Conservation (phyloP, 202 grass and related monocot species). For the Thinopyrum obtusiflorum region DNA sequence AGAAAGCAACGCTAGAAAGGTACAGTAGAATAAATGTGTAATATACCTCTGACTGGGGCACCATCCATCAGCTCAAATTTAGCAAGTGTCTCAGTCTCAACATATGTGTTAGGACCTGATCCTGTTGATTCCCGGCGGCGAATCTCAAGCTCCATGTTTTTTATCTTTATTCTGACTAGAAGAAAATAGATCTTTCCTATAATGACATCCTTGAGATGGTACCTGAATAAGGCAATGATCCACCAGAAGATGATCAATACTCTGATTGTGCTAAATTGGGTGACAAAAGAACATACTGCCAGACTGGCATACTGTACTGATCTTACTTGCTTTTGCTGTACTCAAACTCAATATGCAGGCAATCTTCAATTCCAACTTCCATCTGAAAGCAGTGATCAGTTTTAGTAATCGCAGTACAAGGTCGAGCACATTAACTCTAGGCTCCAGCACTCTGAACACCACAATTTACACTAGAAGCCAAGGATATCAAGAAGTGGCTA, state of each 20-base stretch:
- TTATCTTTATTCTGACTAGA: constrained; percentile 97
- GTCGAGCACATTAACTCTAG: not conserved
- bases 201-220: constrained; percentile 98
- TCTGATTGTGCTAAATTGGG: not conserved
- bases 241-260: constrained; percentile 10
- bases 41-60: constrained; percentile 92
- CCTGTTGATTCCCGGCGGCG: constrained; percentile 86
- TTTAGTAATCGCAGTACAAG: not conserved
- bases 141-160: constrained; percentile 97
- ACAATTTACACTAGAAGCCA: not conserved
- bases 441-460: not conserved
- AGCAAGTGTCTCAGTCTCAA: constrained; percentile 96
- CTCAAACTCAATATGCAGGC: constrained; percentile 95
- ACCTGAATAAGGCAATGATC: constrained; percentile 51
- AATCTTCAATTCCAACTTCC: constrained; percentile 99
- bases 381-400: constrained; percentile 48
- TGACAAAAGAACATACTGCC: not conserved
- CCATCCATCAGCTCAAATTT: constrained; percentile 99
- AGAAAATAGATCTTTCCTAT: constrained; percentile 99
- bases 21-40: not conserved
- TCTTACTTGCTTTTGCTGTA: constrained; percentile 98
- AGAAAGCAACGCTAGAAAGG: not conserved
- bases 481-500: not conserved
- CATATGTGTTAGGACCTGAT: constrained; percentile 92
- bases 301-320: not conserved